Percentiles rank a stretch among this genome's conserved stretches.
Evolutionary conservation across 2,329 filamentous ascomycete genomes (phyloP).

Genomic region (Sarocladiaceae sp.): DNA sequence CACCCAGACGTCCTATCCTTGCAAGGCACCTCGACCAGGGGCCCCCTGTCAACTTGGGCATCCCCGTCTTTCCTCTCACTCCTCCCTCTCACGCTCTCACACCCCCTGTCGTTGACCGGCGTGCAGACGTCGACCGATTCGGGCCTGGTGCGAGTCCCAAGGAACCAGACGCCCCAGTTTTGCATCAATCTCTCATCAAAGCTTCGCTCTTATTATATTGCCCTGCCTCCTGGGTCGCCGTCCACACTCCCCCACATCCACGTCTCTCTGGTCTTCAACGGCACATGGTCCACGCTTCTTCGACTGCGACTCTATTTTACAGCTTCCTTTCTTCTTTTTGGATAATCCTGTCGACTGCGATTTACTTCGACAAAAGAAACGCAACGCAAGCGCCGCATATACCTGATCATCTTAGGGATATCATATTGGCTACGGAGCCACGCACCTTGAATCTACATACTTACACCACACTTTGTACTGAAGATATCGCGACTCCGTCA

Average conservation of each 20-base stretch:
- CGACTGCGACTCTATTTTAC: constrained; percentile 3
- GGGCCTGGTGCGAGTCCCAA: constrained; percentile 4
- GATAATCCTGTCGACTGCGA: not conserved
- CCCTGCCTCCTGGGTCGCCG: constrained; percentile 8
- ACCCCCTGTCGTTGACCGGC: not conserved
- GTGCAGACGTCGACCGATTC: not conserved
- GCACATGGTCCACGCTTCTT: constrained; percentile 2
- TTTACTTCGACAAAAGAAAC: not conserved
- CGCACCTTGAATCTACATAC: too few species aligned
- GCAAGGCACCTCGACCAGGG: constrained; percentile 1
- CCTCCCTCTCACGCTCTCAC: not conserved
- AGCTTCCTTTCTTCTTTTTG: not conserved
- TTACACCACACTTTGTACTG: not conserved
- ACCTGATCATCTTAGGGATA: too few species aligned
- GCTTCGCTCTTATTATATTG: constrained; percentile 10
- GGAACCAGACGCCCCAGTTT: constrained; percentile 10
- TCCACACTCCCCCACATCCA: constrained; percentile 9
- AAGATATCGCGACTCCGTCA: not conserved
- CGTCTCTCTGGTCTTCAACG: not conserved
- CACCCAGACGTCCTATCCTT: not conserved
- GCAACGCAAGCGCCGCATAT: too few species aligned
- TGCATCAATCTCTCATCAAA: constrained; percentile 10
- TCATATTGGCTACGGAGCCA: too few species aligned
- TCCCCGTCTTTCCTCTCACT: constrained; percentile 1
- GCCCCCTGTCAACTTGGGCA: constrained; percentile 2